These are phyloP conservation scores for Macrolepiota albuminosa DNA, from an alignment of 768 basidiomycete genomes.

Conservation along the genomic window DNA sequence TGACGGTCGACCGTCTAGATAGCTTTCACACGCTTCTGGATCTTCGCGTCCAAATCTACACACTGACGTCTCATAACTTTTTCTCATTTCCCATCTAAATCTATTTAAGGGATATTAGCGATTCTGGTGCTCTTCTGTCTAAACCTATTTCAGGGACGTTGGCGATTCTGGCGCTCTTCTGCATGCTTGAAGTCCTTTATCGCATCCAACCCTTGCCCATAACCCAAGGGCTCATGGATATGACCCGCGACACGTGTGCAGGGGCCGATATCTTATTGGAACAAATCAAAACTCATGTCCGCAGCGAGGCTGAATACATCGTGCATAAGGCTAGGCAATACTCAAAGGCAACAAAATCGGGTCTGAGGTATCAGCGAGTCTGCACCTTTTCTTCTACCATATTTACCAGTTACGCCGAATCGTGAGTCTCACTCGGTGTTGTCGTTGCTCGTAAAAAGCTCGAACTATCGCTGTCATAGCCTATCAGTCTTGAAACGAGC, in stretches of 20 bases:
- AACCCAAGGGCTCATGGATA: not conserved
- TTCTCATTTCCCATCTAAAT: not conserved
- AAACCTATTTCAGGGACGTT: not conserved
- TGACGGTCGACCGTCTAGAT: not conserved
- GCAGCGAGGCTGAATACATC: constrained; percentile 20
- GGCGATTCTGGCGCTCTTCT: too few relatives aligned
- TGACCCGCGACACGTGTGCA: constrained; percentile 3
- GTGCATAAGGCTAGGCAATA: constrained; percentile 14
- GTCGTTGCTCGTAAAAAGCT: not conserved
- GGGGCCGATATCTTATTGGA: not conserved
- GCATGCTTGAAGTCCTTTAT: not conserved
- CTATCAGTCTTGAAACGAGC: not conserved
- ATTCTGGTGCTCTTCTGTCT: too few relatives aligned
- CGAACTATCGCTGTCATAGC: not conserved
- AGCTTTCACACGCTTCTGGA: not conserved
- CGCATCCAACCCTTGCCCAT: not conserved
- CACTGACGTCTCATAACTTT: not conserved
- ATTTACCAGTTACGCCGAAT: not conserved
- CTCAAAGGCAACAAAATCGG: not conserved
- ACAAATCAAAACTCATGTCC: constrained; percentile 17
- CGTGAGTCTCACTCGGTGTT: not conserved
- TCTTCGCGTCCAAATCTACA: too few relatives aligned
- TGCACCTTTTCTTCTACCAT: not conserved
- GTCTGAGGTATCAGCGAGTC: constrained; percentile 2
- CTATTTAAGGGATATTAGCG: not conserved